Percentiles rank a stretch among this genome's conserved stretches.
Evolutionary conservation across 306 rosid species (phyloP).

Genomic region (Vachellia collinsii): DNA sequence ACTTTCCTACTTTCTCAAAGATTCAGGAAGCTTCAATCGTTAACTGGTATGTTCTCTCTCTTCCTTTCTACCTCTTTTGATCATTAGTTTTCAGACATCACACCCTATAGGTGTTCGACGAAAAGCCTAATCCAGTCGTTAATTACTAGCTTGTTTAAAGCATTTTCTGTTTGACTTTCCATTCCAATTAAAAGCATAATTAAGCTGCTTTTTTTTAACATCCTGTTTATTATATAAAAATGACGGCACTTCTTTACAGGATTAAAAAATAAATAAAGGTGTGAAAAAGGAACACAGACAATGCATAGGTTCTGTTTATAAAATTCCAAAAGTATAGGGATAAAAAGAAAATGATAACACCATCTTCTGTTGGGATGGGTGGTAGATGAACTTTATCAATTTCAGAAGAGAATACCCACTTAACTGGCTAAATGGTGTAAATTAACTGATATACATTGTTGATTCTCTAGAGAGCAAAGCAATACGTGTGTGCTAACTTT

Average conservation of each 20-base stretch:
- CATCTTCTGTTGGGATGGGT: conserved; percentile 40
- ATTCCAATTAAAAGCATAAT: conserved; percentile 41
- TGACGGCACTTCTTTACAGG: conserved; percentile 52
- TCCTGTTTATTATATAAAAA: conserved; percentile 45
- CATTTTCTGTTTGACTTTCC: conserved; percentile 44
- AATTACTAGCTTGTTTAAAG: conserved; percentile 34
- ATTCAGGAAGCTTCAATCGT: conserved; percentile 39
- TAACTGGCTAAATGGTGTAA: conserved; percentile 48
- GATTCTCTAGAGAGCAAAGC: conserved; percentile 36
- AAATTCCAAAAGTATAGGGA: conserved; percentile 66
- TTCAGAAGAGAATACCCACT: conserved; percentile 38
- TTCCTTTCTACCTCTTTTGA: conserved; percentile 27
- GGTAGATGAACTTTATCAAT: conserved; percentile 47
- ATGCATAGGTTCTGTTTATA: conserved; percentile 42
- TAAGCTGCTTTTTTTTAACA: conserved; percentile 9
- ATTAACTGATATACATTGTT: conserved; percentile 24
- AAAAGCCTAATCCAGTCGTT: conserved; percentile 28
- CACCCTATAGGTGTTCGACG: conserved; percentile 37
- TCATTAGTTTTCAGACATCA: conserved; percentile 16
- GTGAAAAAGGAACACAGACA: conserved; percentile 38
- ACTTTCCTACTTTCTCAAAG: conserved; percentile 41
- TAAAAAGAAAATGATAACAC: conserved; percentile 58
- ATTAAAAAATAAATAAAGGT: conserved; percentile 17
- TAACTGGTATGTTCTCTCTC: conserved; percentile 45
- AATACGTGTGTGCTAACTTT: conserved; percentile 32